Conservation (phyloP, 73 alveolate genomes). For the Tetrahymena elliotti region DNA sequence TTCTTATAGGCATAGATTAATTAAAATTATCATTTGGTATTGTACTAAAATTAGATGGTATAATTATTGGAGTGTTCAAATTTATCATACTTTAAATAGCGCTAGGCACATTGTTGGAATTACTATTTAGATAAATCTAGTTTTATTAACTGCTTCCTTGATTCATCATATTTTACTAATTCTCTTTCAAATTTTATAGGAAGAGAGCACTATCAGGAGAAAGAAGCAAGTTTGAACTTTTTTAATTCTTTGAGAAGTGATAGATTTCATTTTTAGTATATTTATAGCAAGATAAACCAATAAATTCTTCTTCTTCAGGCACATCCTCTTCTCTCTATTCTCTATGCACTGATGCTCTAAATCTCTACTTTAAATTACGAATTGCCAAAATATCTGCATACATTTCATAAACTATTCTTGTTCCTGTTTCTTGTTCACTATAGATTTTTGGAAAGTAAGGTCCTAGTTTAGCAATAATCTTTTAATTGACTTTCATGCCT, state of each 20-base stretch:
- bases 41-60: not conserved
- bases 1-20: not conserved
- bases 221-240: not conserved
- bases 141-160: not conserved
- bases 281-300: not conserved
- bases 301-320: not conserved
- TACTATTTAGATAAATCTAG: not conserved
- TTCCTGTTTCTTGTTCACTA: not conserved
- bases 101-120: not conserved
- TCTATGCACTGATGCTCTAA: not conserved
- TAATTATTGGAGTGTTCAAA: not conserved
- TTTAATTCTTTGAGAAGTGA: not conserved
- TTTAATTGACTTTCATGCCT: not conserved
- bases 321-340: not conserved
- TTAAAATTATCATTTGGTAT: not conserved
- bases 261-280: not conserved
- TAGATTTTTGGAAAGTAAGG: not conserved
- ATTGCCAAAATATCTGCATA: not conserved
- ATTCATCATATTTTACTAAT: not conserved
- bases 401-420: not conserved
- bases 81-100: not conserved
- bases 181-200: not conserved
- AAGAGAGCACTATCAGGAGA: not conserved
- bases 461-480: not conserved
- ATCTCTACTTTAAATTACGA: not conserved